phyloP scores from a whole-genome alignment of 176 grass and related monocot species.

The Musa troglodytarum region DNA sequence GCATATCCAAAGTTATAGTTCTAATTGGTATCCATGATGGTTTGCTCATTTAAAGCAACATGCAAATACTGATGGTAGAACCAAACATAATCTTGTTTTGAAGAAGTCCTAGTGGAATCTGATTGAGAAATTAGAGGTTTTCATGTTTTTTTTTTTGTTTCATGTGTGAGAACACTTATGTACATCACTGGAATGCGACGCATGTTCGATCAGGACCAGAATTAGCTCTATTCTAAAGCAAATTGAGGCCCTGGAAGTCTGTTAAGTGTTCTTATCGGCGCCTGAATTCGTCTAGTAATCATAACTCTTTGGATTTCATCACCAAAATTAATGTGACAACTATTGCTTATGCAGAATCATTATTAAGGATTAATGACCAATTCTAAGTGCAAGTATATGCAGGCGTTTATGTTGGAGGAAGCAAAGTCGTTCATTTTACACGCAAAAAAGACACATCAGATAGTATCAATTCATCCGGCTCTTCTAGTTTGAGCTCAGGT shows the following conservation, averaged over 20 bases:
- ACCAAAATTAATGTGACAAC: too few species aligned
- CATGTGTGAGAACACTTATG: too few species aligned
- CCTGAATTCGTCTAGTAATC: too few species aligned
- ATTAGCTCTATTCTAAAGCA: background rate
- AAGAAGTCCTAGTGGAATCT: background rate
- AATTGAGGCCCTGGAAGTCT: too few species aligned
- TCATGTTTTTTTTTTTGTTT: too few species aligned
- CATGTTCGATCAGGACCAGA: background rate
- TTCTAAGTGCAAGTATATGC: background rate
- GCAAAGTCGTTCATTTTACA: constrained; percentile 97
- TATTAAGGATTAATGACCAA: background rate
- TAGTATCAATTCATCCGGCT: constrained; percentile 12
- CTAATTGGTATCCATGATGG: background rate
- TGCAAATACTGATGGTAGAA: background rate
- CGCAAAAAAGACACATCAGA: constrained; percentile 48
- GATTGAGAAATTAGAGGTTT: background rate
- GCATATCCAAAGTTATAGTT: background rate
- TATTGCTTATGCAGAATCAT: too few species aligned
- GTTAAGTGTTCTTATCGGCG: too few species aligned
- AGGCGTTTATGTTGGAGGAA: constrained; percentile 98
- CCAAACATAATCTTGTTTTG: background rate
- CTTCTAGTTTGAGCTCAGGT: constrained; percentile 29
- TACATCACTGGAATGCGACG: too few species aligned
- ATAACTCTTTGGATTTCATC: too few species aligned
- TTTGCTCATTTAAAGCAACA: background rate